A percentile compares a stretch with the other conserved stretches of the same genome.
These are phyloP conservation scores for Exobasidium rhododendri DNA, from an alignment of 1,284 basidiomycete species.

Conservation along the genomic window DNA sequence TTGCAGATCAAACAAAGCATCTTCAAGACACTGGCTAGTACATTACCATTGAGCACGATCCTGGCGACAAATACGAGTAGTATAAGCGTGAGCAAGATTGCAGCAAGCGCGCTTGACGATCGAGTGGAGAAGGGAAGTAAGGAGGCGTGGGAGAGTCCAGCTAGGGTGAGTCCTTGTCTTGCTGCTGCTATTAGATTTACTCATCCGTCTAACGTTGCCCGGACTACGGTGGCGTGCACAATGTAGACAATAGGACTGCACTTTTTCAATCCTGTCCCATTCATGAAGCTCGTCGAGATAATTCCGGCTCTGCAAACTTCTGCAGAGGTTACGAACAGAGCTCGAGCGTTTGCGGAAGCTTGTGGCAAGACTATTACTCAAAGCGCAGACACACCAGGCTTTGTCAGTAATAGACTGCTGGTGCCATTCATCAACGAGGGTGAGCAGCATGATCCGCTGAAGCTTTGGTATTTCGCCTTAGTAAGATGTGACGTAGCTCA, in stretches of 20 bases:
- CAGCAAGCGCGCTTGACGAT: slow-evolving; percentile 59
- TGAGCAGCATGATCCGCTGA: neutral
- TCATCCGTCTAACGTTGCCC: no score
- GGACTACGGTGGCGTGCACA: neutral
- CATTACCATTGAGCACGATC: slow-evolving; percentile 71
- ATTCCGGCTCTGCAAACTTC: slow-evolving; percentile 90
- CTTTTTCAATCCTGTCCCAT: slow-evolving; percentile 77
- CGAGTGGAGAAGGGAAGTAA: slow-evolving; percentile 32
- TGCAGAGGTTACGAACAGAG: slow-evolving; percentile 69
- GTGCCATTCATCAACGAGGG: slow-evolving; percentile 86
- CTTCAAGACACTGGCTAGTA: slow-evolving; percentile 69
- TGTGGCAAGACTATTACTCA: slow-evolving; percentile 69
- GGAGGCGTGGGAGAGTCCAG: slow-evolving; percentile 33
- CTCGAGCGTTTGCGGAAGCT: slow-evolving; percentile 75
- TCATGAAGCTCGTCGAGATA: slow-evolving; percentile 84
- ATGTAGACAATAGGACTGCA: slow-evolving; percentile 64
- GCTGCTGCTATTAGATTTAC: neutral
- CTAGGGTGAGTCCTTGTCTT: slow-evolving; percentile 23
- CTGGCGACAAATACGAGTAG: slow-evolving; percentile 91
- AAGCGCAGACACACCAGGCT: slow-evolving; percentile 79
- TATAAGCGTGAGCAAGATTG: slow-evolving; percentile 90
- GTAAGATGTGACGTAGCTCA: no score
- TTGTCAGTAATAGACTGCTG: slow-evolving; percentile 59
- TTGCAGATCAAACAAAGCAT: slow-evolving; percentile 74
- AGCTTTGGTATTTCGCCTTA: no score